Conservation (phyloP, 768 basidiomycete genomes). For the Chalciporus pseudorubinellus region DNA sequence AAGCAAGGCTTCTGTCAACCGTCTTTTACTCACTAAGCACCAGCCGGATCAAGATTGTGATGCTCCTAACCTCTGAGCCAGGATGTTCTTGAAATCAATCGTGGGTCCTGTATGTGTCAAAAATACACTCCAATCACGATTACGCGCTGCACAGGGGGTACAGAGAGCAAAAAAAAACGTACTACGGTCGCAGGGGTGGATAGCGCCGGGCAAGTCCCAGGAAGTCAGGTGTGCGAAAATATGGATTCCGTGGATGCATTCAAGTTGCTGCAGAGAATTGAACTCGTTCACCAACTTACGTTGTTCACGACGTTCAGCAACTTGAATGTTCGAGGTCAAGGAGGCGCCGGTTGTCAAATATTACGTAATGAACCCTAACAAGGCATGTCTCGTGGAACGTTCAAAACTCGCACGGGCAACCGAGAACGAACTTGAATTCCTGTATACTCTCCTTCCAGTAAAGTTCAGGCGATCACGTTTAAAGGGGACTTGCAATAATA, state of each 20-base stretch:
- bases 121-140: slow-evolving; percentile 22
- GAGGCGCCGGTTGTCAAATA: no score
- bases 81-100: slow-evolving; percentile 76
- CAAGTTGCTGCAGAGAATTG: neutral
- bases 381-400: no score
- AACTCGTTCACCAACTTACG: neutral
- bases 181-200: slow-evolving; percentile 57
- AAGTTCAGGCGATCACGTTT: no score
- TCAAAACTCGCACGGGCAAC: no score
- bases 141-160: neutral
- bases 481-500: no score
- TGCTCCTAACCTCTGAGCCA: slow-evolving; percentile 58
- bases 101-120: slow-evolving; percentile 33
- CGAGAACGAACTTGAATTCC: no score
- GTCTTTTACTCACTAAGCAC: slow-evolving; percentile 41
- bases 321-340: no score
- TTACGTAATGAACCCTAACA: no score
- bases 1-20: slow-evolving; percentile 77
- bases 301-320: no score
- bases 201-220: slow-evolving; percentile 51
- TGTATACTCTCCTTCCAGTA: no score
- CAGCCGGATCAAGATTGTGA: neutral
- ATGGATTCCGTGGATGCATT: slow-evolving; percentile 54
- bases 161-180: slow-evolving; percentile 17
- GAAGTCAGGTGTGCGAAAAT: slow-evolving; percentile 56